These are phyloP conservation scores for Penicillium macrosclerotiorum DNA, from an alignment of 495 filamentous ascomycete genomes.

Conservation along the genomic window DNA sequence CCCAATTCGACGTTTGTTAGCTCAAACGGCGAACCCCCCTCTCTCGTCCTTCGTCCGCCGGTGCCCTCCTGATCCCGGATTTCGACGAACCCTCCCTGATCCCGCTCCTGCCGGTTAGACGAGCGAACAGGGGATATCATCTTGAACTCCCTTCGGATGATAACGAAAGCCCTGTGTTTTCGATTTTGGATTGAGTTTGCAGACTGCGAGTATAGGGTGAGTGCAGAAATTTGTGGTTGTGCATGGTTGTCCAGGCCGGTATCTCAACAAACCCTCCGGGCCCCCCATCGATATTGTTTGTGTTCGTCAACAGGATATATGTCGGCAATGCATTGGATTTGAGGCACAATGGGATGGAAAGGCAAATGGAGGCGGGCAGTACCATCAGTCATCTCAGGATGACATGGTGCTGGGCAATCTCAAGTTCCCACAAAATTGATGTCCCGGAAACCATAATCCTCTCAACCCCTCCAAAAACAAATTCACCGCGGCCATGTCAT, in stretches of 20 bases:
- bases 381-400: too few species aligned
- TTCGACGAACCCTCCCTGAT: conserved; percentile 41
- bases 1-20: conserved; percentile 46
- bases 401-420: too few species aligned
- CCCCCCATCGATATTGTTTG: background rate
- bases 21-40: conserved; percentile 43
- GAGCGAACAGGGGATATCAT: conserved; percentile 40
- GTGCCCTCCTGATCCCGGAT: conserved; percentile 35
- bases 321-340: too few species aligned
- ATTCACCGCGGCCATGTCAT: too few species aligned
- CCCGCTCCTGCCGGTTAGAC: conserved; percentile 49
- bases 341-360: background rate
- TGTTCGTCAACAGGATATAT: background rate
- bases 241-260: conserved; percentile 14
- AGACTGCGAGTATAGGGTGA: conserved; percentile 33
- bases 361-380: too few species aligned
- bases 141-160: conserved; percentile 25
- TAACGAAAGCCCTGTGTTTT: conserved; percentile 20
- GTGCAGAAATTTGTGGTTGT: conserved; percentile 19
- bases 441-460: too few species aligned
- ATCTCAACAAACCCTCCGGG: conserved; percentile 5
- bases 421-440: too few species aligned
- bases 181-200: conserved; percentile 23
- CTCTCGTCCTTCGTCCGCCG: conserved; percentile 28
- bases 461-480: too few species aligned